phyloP scores from a whole-genome alignment of 306 rosid species.

The Myrica gale region DNA sequence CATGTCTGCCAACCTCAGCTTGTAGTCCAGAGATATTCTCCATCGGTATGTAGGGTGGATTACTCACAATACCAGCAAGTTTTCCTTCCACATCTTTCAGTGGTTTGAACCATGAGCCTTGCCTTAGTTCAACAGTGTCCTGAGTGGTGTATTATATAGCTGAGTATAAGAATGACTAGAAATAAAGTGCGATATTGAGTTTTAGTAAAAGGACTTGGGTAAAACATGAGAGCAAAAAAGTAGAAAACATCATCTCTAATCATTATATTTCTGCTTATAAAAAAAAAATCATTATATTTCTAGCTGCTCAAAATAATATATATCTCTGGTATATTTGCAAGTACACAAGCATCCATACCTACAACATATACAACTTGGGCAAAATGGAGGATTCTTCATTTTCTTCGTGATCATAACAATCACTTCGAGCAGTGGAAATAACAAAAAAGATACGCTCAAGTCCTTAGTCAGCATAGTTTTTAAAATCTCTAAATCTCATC shows the following conservation, averaged over 20 bases:
- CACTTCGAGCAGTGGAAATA: too few relatives aligned
- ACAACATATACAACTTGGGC: too few relatives aligned
- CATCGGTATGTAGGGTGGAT: conserved; percentile 90
- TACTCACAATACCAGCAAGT: conserved; percentile 75
- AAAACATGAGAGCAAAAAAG: neutral
- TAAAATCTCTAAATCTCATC: too few relatives aligned
- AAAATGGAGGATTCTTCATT: too few relatives aligned
- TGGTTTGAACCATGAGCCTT: conserved; percentile 90
- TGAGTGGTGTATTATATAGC: conserved; percentile 32
- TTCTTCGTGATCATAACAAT: too few relatives aligned
- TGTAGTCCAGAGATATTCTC: conserved; percentile 64
- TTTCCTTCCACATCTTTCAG: conserved; percentile 61
- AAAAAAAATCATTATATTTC: conserved; percentile 10
- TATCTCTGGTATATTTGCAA: neutral
- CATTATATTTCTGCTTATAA: too few relatives aligned
- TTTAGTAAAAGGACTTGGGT: neutral
- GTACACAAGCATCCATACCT: neutral
- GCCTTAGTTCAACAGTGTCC: conserved; percentile 64
- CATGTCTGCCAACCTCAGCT: conserved; percentile 86
- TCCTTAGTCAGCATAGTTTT: too few relatives aligned
- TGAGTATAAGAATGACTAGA: conserved; percentile 16
- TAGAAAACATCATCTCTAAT: neutral
- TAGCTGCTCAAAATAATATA: neutral
- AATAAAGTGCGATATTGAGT: conserved; percentile 1
- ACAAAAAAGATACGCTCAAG: too few relatives aligned